Evolutionary conservation across 768 basidiomycete genomes (phyloP), one percentile per base, ranked within the genome.

Genomic region (Leccinellum luteum): DNA sequence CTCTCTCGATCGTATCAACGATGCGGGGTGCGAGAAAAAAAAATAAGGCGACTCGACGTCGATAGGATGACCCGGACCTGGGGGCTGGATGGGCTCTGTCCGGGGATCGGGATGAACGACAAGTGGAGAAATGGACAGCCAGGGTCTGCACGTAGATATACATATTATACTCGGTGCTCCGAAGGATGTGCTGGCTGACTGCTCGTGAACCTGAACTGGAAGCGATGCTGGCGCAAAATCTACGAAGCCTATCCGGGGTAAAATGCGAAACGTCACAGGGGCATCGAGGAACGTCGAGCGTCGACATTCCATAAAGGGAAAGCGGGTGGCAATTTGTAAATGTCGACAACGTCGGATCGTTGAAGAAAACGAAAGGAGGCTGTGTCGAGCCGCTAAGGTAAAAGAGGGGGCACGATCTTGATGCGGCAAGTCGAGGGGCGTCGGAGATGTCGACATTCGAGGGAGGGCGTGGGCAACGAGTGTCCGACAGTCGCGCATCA

Each of bases 361-460:
- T 52, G 44, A 44, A 5, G 48, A n/a, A n/a, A 23, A 13, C 19
- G 10, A 31, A 31, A 31, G 30, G 30, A 10, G 30, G 4, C 30
- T 31, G 30, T 31, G 30, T 31, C 9, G 30, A 31, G 30, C 30
- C 10, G 30, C 30, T 31, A 12, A 31, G 10, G 30, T 9, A 31
- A 8, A 50, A 41, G 31, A 21, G 25, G n/a, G 25, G 6, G 10
- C 23, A 19, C 34, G 31, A 49, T 25, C 31, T 17, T 30, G 48
- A 31, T 31, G 30, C 48, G 50, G 32, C 19, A 27, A 43, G 45
- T 25, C 54, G 32, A 62, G 55, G 3, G 21, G 32, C 8, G 41
- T 32, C 43, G n/a, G 54, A 48, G 21, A 27, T 56, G 54, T 30
- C 21, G 25, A 25, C 27, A 55, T 61, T 57, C 65, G 50, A 58